Base-by-base conservation (phyloP, 805 yeast species). In the Suhomyces sp. region DNA sequence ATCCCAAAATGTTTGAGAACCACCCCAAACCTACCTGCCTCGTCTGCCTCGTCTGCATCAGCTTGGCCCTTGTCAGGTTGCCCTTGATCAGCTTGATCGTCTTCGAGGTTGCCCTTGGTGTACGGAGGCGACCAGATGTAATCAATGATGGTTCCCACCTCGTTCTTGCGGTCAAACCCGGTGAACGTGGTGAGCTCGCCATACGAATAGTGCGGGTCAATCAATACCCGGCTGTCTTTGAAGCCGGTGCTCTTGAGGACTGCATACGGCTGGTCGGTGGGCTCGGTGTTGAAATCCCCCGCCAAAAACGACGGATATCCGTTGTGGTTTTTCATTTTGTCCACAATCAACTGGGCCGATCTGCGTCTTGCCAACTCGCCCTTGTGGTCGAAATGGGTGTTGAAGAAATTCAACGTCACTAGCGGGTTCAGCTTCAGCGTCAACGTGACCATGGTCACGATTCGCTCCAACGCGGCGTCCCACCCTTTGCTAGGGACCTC, bases 161-260 rank as follows among this genome's bases (percentile, higher is more conserved):
- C 72, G 46, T 63, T 40, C 10, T 56, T 61, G 15, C 58, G 62
- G 53, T 71, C 70, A 57, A 81, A 82, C 3, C 85, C 85, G 0
- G 85, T 79, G 55, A 72, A 80, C 0, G 85, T 81, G 23, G 68
- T 55, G 19, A 56, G 56, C 53, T 70, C 72, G 0, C 85, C 85
- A 57, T 81, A 82, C 27, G 56, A 55, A 46, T 57, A 63, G 3
- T 56, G 50, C 1, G 59, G 44, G 40, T 65, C 65, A 12, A 63
- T 65, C 48, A 69, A 59, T 9, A 64, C 55, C 2, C 78, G 56
- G 49, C 77, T 69, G 57, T 79, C 83, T 47, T 68, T 65, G 53
- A 71, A 67, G 3, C 76, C 77, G 10, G 70, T 61, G 10, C 60
- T 52, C 4, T 69, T 58, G 36, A 81, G 66, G 2, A 78, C 70